Conservation (phyloP, 2,329 filamentous ascomycete species). For the Hypoxylon sp. region DNA sequence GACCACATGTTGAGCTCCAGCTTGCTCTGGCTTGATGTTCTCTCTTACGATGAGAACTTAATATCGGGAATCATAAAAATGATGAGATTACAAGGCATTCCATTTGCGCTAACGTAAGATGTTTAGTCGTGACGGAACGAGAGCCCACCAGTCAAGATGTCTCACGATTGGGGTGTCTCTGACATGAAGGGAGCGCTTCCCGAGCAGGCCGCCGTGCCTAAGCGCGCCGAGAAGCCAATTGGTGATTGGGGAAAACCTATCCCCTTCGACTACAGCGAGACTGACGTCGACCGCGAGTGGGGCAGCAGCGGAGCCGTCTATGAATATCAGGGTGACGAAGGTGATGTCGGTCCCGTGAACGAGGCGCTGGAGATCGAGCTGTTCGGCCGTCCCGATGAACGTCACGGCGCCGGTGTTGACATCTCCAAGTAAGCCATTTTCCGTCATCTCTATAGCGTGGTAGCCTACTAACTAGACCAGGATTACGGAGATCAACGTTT, state of each 20-base stretch:
- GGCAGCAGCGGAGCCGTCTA: slow-evolving; percentile 76
- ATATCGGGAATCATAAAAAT: not conserved
- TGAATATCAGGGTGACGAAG: slow-evolving; percentile 87
- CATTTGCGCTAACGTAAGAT: slow-evolving; percentile 14
- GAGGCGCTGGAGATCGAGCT: slow-evolving; percentile 80
- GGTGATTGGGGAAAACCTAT: slow-evolving; percentile 64
- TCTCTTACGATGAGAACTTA: not conserved
- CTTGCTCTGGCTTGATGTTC: not conserved
- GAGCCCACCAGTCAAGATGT: slow-evolving; percentile 46
- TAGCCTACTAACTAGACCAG: slow-evolving; percentile 55
- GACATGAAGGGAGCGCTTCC: slow-evolving; percentile 56
- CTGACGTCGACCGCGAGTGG: slow-evolving; percentile 57
- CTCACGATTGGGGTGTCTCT: slow-evolving; percentile 42
- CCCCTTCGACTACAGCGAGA: slow-evolving; percentile 65
- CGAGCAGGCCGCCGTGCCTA: slow-evolving; percentile 33
- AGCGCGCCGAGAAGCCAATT: slow-evolving; percentile 37
- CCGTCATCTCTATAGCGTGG: not conserved
- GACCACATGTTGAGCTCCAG: not conserved
- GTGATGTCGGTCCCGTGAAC: slow-evolving; percentile 83
- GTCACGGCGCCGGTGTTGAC: slow-evolving; percentile 65
- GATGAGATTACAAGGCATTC: not conserved
- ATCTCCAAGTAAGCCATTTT: slow-evolving; percentile 58
- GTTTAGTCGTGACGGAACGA: slow-evolving; percentile 9
- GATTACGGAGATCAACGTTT: slow-evolving; percentile 68
- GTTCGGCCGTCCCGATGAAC: slow-evolving; percentile 73